Evolutionary conservation across 2,329 filamentous ascomycete species (phyloP).

Genomic region (Aureobasidium subglaciale): DNA sequence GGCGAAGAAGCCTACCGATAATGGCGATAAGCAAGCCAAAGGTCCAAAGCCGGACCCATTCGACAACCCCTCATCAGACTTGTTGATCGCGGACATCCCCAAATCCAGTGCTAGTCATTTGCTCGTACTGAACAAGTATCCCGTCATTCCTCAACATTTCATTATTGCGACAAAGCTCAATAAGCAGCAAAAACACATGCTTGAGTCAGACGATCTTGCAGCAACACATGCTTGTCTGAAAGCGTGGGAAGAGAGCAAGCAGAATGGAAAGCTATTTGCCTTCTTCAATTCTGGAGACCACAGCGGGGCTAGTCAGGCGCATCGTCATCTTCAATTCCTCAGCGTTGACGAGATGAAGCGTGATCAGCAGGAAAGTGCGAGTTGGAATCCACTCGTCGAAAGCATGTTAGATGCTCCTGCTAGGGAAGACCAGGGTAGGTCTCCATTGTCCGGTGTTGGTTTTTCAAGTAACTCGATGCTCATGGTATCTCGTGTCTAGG

Average conservation of each 20-base stretch:
- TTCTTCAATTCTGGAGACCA: slow-evolving; percentile 65
- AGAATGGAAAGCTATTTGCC: slow-evolving; percentile 42
- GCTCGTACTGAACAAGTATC: slow-evolving; percentile 69
- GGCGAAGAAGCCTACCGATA: slow-evolving; percentile 53
- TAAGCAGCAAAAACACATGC: slow-evolving; percentile 56
- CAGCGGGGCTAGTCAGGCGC: slow-evolving; percentile 65
- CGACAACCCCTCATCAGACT: slow-evolving; percentile 48
- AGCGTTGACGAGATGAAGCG: slow-evolving; percentile 56
- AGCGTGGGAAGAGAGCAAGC: slow-evolving; percentile 40
- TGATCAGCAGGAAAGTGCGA: slow-evolving; percentile 20
- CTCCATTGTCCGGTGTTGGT: too few relatives aligned
- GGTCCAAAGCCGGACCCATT: slow-evolving; percentile 54
- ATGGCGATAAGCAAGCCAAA: slow-evolving; percentile 33
- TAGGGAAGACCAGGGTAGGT: not conserved
- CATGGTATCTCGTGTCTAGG: not conserved
- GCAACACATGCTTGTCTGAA: slow-evolving; percentile 56
- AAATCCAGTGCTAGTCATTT: slow-evolving; percentile 44
- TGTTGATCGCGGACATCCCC: slow-evolving; percentile 48
- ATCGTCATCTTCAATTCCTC: slow-evolving; percentile 65
- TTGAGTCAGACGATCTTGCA: slow-evolving; percentile 55
- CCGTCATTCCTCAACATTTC: slow-evolving; percentile 63
- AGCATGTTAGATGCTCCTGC: slow-evolving; percentile 23
- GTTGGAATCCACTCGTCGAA: slow-evolving; percentile 47
- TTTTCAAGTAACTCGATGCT: too few relatives aligned
- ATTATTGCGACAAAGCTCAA: slow-evolving; percentile 61